Evolutionary conservation across 1,284 basidiomycete genomes (phyloP).

Genomic region (Testicularia cyperi): DNA sequence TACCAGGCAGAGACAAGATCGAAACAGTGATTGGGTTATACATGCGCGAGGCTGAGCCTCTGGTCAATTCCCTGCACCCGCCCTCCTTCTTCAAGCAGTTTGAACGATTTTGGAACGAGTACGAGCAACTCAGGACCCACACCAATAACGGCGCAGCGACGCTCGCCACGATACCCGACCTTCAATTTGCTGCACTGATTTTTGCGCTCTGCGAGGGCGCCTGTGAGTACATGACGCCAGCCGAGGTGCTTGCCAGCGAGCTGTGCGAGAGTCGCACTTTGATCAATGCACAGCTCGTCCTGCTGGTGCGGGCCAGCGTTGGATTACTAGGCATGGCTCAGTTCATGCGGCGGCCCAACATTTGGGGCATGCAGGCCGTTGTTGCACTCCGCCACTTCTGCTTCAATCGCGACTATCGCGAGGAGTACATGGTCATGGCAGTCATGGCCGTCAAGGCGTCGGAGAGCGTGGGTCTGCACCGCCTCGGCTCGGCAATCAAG

Average conservation of each 20-base stretch:
- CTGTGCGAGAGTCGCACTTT: constrained; percentile 15
- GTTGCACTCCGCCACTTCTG: constrained; percentile 28
- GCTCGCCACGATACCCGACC: constrained; percentile 5
- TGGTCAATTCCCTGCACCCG: constrained; percentile 22
- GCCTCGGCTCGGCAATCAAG: constrained; percentile 40
- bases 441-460: constrained; percentile 37
- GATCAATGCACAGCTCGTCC: constrained; percentile 19
- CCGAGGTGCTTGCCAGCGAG: constrained; percentile 30
- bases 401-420: constrained; percentile 31
- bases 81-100: constrained; percentile 20
- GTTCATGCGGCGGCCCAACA: constrained; percentile 23
- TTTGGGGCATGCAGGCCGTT: constrained; percentile 35
- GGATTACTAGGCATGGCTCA: constrained; percentile 17
- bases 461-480: constrained; percentile 38
- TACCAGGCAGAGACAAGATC: constrained; percentile 18
- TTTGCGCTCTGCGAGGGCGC: constrained; percentile 33
- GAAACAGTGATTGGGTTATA: constrained; percentile 25
- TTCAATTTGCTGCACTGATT: constrained; percentile 29
- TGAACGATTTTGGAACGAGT: constrained; percentile 13
- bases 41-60: constrained; percentile 25
- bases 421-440: constrained; percentile 17
- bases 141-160: background rate
- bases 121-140: constrained; percentile 7
- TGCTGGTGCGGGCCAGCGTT: constrained; percentile 8
- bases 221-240: constrained; percentile 35